These are phyloP conservation scores for Trichoderma reesei DNA, from an alignment of 495 filamentous ascomycete species.

Conservation along the genomic window DNA sequence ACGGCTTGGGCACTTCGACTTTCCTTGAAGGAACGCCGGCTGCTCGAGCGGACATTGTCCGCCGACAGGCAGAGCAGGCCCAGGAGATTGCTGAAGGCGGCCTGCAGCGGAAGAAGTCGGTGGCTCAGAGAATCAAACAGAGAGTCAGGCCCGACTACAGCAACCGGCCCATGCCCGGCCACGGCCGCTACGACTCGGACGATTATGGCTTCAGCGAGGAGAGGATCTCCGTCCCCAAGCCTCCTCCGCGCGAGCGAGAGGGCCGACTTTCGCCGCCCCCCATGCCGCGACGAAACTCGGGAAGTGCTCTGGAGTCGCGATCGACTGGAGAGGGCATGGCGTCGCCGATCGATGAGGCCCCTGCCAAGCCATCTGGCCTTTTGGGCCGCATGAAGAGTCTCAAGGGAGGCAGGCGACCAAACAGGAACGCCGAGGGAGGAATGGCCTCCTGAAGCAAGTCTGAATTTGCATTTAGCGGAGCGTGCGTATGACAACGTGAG, in stretches of 20 bases:
- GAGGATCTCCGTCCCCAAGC: slow-evolving; percentile 28
- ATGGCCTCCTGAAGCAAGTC: slow-evolving; percentile 16
- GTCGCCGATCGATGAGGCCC: slow-evolving; percentile 25
- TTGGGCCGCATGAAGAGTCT: slow-evolving; percentile 81
- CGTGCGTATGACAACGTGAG: background rate
- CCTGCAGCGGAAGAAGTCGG: slow-evolving; percentile 80
- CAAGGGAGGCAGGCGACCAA: slow-evolving; percentile 46
- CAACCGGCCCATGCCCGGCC: slow-evolving; percentile 1
- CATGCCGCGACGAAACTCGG: slow-evolving; percentile 12
- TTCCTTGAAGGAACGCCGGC: slow-evolving; percentile 94
- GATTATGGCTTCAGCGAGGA: slow-evolving; percentile 52
- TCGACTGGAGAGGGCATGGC: slow-evolving; percentile 53
- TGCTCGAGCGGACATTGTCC: slow-evolving; percentile 70
- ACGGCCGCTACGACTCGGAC: slow-evolving; percentile 46
- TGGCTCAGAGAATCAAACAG: slow-evolving; percentile 76
- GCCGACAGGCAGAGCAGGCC: slow-evolving; percentile 57
- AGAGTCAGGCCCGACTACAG: slow-evolving; percentile 23
- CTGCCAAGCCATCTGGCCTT: slow-evolving; percentile 51
- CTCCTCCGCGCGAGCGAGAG: slow-evolving; percentile 20
- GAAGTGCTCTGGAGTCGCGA: slow-evolving; percentile 52
- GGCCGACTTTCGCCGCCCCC: slow-evolving; percentile 50
- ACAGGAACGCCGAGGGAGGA: slow-evolving; percentile 18
- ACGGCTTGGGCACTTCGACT: slow-evolving; percentile 87
- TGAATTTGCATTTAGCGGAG: background rate
- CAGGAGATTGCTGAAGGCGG: slow-evolving; percentile 47